Evolutionary conservation across 257 asterid genomes (phyloP).

Genomic region (Orobanche coerulescens): DNA sequence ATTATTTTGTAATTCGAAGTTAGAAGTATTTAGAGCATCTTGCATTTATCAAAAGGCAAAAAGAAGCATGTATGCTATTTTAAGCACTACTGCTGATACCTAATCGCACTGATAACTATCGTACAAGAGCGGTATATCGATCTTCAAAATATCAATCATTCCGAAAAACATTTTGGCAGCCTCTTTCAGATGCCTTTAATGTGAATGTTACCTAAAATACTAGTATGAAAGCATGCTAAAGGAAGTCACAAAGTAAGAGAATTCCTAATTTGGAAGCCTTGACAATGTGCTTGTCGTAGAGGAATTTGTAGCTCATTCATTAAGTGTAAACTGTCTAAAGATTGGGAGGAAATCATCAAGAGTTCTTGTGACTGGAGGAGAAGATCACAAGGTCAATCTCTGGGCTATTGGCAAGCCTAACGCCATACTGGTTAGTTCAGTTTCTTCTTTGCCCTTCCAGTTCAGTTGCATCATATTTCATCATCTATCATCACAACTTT

Average conservation of each 20-base stretch:
- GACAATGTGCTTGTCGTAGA: slow-evolving; percentile 41
- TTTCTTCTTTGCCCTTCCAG: slow-evolving; percentile 12
- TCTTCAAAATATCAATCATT: not conserved
- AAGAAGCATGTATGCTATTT: not conserved
- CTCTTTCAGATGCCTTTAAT: not conserved
- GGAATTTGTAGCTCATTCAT: slow-evolving; percentile 99
- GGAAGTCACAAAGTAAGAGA: not conserved
- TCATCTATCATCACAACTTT: not conserved
- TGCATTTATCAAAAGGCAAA: slow-evolving; percentile 7
- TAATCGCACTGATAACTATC: slow-evolving; percentile 2
- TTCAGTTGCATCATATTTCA: slow-evolving; percentile 13
- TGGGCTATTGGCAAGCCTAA: slow-evolving; percentile 99
- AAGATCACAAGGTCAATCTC: slow-evolving; percentile 96
- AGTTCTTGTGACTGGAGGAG: slow-evolving; percentile 98
- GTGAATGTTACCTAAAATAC: not conserved
- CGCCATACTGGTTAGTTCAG: slow-evolving; percentile 74
- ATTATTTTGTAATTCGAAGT: not conserved
- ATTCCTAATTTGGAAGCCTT: slow-evolving; percentile 44
- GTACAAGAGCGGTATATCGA: not conserved
- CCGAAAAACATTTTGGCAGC: not conserved
- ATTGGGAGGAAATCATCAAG: slow-evolving; percentile 91
- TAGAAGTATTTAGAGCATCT: not conserved
- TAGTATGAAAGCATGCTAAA: not conserved
- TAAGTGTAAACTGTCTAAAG: slow-evolving; percentile 89
- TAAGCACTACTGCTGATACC: not conserved